Conservation (phyloP, 176 grass and related monocot species). For the Dactylis glomerata region DNA sequence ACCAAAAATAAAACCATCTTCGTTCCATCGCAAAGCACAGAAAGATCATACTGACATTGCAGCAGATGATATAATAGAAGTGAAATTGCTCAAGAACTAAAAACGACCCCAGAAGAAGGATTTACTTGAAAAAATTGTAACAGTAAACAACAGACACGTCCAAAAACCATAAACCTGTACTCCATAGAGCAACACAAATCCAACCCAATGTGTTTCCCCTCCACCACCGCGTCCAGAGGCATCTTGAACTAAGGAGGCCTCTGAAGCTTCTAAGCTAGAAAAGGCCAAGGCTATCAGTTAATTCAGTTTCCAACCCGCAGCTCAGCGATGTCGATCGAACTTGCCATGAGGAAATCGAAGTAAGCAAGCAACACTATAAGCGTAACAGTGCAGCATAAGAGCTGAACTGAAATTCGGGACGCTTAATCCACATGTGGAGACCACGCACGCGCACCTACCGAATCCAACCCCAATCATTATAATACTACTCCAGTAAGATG, state of each 20-base stretch:
- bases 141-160: background rate
- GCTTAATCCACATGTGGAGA: background rate
- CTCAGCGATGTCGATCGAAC: background rate
- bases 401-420: background rate
- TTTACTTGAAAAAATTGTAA: background rate
- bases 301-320: background rate
- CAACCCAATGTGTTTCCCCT: background rate
- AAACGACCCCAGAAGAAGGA: background rate
- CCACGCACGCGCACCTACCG: constrained; percentile 9
- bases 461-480: constrained; percentile 9
- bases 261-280: too few species aligned
- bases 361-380: background rate
- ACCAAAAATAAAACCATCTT: background rate
- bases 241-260: background rate
- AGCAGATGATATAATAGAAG: background rate
- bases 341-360: background rate
- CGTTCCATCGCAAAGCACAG: background rate
- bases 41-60: background rate
- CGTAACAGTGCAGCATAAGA: background rate
- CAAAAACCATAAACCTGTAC: background rate
- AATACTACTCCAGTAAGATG: constrained; percentile 11
- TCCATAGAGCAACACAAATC: background rate
- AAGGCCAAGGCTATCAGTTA: background rate
- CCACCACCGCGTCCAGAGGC: background rate
- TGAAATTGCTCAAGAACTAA: background rate